These are phyloP conservation scores for Cyberlindnera americana DNA, from an alignment of 805 yeast genomes.

Conservation along the genomic window DNA sequence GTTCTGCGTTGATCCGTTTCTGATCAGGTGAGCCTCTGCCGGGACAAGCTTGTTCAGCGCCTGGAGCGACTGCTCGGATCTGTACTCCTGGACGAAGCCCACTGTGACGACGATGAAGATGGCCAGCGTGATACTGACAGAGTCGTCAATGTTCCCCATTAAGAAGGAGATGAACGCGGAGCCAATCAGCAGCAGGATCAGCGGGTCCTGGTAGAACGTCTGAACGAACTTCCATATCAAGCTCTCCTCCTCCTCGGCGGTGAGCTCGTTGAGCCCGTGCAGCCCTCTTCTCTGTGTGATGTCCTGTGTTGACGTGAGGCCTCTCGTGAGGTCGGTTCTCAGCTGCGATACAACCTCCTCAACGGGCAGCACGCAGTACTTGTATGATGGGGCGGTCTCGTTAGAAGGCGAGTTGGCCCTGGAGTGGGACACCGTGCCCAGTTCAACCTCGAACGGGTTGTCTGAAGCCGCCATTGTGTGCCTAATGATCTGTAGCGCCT, in stretches of 20 bases:
- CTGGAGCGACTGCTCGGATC: conserved; percentile 91
- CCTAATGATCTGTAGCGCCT: no score
- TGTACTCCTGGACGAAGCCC: conserved; percentile 95
- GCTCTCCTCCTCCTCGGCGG: conserved; percentile 70
- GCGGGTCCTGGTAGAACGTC: conserved; percentile 86
- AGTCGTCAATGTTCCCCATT: conserved; percentile 97
- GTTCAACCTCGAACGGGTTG: conserved; percentile 33
- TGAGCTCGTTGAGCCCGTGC: conserved; percentile 81
- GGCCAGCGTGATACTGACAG: conserved; percentile 89
- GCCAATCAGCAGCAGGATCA: conserved; percentile 82
- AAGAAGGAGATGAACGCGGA: conserved; percentile 83
- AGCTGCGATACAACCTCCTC: conserved; percentile 65
- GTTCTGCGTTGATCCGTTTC: conserved; percentile 75
- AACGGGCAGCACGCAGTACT: conserved; percentile 56
- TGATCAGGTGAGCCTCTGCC: conserved; percentile 88
- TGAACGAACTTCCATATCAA: conserved; percentile 67
- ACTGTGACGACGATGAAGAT: conserved; percentile 91
- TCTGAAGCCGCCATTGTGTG: conserved; percentile 7
- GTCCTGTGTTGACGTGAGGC: conserved; percentile 69
- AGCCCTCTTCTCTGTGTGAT: conserved; percentile 64
- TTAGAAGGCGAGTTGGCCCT: conserved; percentile 28
- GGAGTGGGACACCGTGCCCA: conserved; percentile 5
- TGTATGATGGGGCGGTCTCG: conserved; percentile 55
- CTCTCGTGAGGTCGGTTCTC: conserved; percentile 55
- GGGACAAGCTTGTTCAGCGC: conserved; percentile 93